These are phyloP conservation scores for Sporothrix pseudoabietina DNA, from an alignment of 2,329 filamentous ascomycete species.

Conservation along the genomic window DNA sequence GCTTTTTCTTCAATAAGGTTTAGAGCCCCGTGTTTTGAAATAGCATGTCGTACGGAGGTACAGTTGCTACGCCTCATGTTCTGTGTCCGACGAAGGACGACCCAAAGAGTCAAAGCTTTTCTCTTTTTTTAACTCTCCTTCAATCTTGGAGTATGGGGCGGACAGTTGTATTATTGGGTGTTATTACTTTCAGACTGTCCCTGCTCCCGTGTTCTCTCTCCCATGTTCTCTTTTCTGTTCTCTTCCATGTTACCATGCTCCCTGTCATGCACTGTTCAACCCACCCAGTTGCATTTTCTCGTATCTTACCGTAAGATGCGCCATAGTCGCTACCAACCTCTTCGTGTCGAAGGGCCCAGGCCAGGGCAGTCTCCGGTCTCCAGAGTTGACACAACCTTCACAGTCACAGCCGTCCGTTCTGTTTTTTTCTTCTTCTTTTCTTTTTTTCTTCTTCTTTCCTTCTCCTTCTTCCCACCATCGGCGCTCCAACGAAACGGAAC, in stretches of 20 bases:
- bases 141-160: not conserved
- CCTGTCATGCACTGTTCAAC: not conserved
- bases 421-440: not conserved
- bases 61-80: not conserved
- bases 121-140: not conserved
- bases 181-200: not conserved
- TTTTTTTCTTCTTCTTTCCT: no score
- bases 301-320: not conserved
- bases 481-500: slow-evolving; percentile 23
- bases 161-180: not conserved
- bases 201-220: not conserved
- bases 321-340: slow-evolving; percentile 7
- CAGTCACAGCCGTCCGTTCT: not conserved
- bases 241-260: no score
- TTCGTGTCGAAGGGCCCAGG: not conserved
- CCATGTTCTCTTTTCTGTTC: not conserved
- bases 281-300: slow-evolving; percentile 16
- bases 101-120: not conserved
- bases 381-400: not conserved
- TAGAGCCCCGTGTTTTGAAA: not conserved
- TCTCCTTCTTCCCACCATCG: not conserved
- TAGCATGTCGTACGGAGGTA: not conserved
- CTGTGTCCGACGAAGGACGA: not conserved
- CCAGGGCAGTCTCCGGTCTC: not conserved
- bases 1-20: not conserved